Percentiles rank a stretch among this genome's conserved stretches.
Evolutionary conservation across 208 protist species (phyloP).

Genomic region (Leptomonas pyrrhocoris): DNA sequence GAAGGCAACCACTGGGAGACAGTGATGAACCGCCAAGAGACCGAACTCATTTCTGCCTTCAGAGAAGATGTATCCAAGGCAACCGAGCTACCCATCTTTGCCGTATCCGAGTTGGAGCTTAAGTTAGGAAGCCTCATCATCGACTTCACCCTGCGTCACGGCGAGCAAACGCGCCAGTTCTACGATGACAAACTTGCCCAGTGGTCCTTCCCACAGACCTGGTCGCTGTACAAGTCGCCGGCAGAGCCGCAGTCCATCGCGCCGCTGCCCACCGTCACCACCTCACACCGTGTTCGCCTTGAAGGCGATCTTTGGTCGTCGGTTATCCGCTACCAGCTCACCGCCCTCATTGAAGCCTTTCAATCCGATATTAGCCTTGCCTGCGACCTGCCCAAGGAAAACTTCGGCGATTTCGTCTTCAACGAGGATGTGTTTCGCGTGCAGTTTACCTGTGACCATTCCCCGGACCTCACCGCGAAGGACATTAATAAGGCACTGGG

Average conservation of each 20-base stretch:
- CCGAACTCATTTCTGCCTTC: constrained; percentile 34
- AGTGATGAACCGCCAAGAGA: constrained; percentile 31
- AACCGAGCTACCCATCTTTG: neutral
- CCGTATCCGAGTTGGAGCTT: constrained; percentile 30
- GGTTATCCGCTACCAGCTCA: constrained; percentile 31
- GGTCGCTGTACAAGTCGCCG: constrained; percentile 13
- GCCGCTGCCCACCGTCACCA: constrained; percentile 13
- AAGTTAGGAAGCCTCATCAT: constrained; percentile 34
- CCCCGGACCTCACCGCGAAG: neutral
- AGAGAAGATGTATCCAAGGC: constrained; percentile 36
- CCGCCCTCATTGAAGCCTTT: constrained; percentile 39
- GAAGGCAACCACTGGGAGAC: constrained; percentile 49
- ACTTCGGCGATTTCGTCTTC: constrained; percentile 34
- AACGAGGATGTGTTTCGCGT: constrained; percentile 24
- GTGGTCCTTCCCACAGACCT: constrained; percentile 15
- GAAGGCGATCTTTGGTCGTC: constrained; percentile 36
- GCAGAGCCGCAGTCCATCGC: neutral
- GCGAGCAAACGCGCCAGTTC: neutral
- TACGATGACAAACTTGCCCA: constrained; percentile 9
- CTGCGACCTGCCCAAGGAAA: constrained; percentile 10
- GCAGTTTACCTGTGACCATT: constrained; percentile 30
- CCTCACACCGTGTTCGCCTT: constrained; percentile 39
- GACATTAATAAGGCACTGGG: constrained; percentile 19
- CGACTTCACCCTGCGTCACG: constrained; percentile 38
- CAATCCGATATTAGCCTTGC: constrained; percentile 34